A percentile compares a stretch with the other conserved stretches of the same genome.
phyloP scores from a whole-genome alignment of 225 moss, liverwort and hornwort genomes.

The Pseudisothecium myosuroides region DNA sequence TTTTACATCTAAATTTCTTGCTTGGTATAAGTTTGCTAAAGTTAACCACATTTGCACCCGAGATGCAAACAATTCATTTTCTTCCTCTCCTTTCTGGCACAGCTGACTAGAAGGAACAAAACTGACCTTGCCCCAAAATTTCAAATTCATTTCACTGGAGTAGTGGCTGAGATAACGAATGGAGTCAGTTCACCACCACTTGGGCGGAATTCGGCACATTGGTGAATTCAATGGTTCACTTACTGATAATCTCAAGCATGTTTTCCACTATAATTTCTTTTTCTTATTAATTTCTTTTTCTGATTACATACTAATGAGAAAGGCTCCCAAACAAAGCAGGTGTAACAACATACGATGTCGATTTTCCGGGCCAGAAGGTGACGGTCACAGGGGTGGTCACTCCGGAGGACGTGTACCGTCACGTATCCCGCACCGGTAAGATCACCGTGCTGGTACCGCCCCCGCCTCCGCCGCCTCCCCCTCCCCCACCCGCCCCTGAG shows the following conservation, averaged over 20 bases:
- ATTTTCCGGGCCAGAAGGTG: slow-evolving; percentile 41
- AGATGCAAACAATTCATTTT: background rate
- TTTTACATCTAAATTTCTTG: background rate
- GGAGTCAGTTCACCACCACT: too few species aligned
- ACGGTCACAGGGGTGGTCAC: slow-evolving; percentile 25
- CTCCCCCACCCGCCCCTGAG: background rate
- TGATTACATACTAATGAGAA: background rate
- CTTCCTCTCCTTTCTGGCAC: background rate
- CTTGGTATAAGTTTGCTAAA: too few species aligned
- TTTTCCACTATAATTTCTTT: too few species aligned
- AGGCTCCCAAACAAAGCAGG: background rate
- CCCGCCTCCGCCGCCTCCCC: slow-evolving; percentile 2
- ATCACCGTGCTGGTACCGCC: slow-evolving; percentile 41
- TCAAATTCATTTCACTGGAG: too few species aligned
- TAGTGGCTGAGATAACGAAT: background rate
- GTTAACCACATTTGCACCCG: too few species aligned
- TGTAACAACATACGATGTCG: slow-evolving; percentile 19
- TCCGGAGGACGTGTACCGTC: slow-evolving; percentile 35
- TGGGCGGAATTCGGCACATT: background rate
- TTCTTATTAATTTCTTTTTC: too few species aligned
- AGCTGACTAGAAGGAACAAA: background rate
- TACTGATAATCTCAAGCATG: background rate
- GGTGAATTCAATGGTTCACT: background rate
- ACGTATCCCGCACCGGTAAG: slow-evolving; percentile 38
- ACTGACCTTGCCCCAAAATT: background rate